Evolutionary conservation across 2,329 filamentous ascomycete species (phyloP).

Genomic region (Botrytis sinoallii): DNA sequence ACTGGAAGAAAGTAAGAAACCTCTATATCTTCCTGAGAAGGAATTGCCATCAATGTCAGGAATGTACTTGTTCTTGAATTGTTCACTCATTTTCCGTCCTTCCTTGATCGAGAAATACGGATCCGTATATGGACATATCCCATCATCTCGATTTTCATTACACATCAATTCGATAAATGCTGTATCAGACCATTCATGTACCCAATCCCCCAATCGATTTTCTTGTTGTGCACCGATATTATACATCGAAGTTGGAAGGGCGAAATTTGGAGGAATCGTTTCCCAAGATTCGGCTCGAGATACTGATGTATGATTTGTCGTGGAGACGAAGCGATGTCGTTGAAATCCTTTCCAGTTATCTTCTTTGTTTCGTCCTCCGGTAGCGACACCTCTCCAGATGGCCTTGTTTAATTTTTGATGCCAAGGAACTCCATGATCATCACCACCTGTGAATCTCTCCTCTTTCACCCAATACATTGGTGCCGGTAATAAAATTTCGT

Average conservation of each 20-base stretch:
- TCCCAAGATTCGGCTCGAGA: conserved; percentile 36
- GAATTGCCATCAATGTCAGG: conserved; percentile 76
- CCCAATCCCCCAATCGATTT: conserved; percentile 43
- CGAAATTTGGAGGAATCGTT: conserved; percentile 50
- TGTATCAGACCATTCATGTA: conserved; percentile 36
- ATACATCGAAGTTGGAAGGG: conserved; percentile 49
- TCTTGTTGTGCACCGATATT: conserved; percentile 43
- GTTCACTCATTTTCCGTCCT: conserved; percentile 51
- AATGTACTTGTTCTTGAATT: conserved; percentile 64
- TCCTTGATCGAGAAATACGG: conserved; percentile 44
- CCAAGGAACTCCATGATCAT: conserved; percentile 56
- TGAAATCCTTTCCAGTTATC: conserved; percentile 55
- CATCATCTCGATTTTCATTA: conserved; percentile 42
- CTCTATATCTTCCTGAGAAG: conserved; percentile 66
- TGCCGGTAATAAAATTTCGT: conserved; percentile 62
- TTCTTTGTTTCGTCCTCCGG: conserved; percentile 51
- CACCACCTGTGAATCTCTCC: conserved; percentile 57
- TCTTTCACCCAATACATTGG: conserved; percentile 62
- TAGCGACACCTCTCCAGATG: conserved; percentile 64
- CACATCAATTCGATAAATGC: conserved; percentile 45
- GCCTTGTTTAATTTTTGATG: conserved; percentile 51
- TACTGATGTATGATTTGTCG: conserved; percentile 49
- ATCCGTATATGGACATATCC: conserved; percentile 46
- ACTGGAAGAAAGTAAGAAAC: conserved; percentile 65
- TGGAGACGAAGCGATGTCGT: conserved; percentile 53